Percentiles rank a stretch among this genome's conserved stretches.
phyloP scores from a whole-genome alignment of 225 moss, liverwort and hornwort species.

The Neckera pumila region DNA sequence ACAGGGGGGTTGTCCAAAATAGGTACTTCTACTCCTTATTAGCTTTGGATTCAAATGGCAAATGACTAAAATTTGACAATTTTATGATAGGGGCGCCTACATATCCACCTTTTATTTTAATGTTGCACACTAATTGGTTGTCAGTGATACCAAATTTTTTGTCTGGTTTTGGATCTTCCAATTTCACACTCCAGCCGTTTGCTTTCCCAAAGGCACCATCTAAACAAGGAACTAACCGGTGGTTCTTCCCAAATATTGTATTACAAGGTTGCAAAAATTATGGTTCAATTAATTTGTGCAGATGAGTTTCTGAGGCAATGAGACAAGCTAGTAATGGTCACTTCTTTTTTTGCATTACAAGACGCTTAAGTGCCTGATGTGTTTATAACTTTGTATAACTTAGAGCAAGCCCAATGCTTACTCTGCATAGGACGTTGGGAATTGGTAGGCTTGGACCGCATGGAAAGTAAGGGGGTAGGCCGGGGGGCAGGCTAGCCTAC shows the following conservation, averaged over 20 bases:
- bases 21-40: too few species aligned
- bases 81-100: fast-evolving
- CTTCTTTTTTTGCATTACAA: background rate
- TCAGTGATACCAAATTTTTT: background rate
- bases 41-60: fast-evolving
- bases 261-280: too few species aligned
- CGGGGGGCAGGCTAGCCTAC: too few species aligned
- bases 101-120: background rate
- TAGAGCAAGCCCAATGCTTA: too few species aligned
- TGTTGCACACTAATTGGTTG: fast-evolving
- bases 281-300: background rate
- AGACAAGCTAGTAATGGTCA: background rate
- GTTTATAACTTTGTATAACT: background rate
- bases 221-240: background rate
- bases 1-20: too few species aligned
- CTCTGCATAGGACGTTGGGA: too few species aligned
- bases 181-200: background rate
- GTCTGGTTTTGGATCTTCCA: background rate
- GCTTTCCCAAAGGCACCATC: background rate
- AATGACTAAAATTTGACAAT: fast-evolving
- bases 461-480: too few species aligned
- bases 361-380: background rate
- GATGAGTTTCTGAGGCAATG: background rate
- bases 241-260: fast-evolving
- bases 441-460: too few species aligned